Percentiles rank a stretch among this genome's conserved stretches.
Evolutionary conservation across 768 basidiomycete genomes (phyloP).

Genomic region (Podaxis sp.): DNA sequence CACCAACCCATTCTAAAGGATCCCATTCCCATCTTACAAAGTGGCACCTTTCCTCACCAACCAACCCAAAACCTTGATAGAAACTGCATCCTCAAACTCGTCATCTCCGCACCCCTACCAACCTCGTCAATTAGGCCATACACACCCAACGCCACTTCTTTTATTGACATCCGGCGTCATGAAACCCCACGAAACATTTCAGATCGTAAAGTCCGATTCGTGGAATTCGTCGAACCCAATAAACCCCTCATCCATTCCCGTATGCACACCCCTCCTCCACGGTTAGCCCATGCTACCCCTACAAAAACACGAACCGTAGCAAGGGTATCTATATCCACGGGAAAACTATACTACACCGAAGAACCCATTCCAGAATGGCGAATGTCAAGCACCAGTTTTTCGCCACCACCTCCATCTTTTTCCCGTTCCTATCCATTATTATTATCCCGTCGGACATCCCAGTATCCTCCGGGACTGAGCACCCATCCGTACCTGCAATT

Average conservation of each 20-base stretch:
- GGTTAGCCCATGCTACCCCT: background rate
- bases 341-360: conserved; percentile 6
- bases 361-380: background rate
- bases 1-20: background rate
- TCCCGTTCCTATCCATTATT: background rate
- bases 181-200: background rate
- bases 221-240: background rate
- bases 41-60: background rate
- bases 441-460: background rate
- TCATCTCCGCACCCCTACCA: conserved; percentile 6
- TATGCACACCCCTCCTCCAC: background rate
- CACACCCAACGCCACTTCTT: background rate
- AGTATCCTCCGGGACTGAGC: background rate
- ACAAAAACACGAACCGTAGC: conserved; percentile 1
- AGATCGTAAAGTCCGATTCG: conserved; percentile 1
- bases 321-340: conserved; percentile 3
- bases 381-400: background rate
- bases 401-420: conserved; percentile 1
- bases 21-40: conserved; percentile 3
- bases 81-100: conserved; percentile 3
- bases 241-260: background rate
- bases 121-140: background rate
- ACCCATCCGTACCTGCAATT: background rate
- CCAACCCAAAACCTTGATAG: background rate
- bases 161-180: background rate